Conservation (phyloP, 2,329 filamentous ascomycete genomes). For the Colletotrichum chrysophilum region DNA sequence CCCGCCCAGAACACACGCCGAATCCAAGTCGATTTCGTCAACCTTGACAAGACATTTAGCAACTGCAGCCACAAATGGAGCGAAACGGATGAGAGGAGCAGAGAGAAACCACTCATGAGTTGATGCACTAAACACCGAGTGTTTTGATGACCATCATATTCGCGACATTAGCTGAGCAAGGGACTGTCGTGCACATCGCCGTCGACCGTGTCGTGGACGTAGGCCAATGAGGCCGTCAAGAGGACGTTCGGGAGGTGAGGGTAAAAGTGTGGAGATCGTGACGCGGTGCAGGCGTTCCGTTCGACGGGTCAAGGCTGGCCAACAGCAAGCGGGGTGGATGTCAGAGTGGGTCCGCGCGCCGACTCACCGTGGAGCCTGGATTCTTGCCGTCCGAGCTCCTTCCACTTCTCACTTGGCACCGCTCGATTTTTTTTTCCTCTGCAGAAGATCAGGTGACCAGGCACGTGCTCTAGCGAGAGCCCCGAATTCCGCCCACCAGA, state of each 20-base stretch:
- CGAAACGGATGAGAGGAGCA: neutral
- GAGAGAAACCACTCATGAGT: neutral
- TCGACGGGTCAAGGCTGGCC: neutral
- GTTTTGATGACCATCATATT: neutral
- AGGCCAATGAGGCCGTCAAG: neutral
- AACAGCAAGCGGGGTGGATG: neutral
- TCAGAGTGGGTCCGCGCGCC: neutral
- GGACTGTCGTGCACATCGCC: neutral
- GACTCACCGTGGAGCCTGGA: neutral
- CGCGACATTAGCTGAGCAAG: neutral
- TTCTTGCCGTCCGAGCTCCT: conserved; percentile 4
- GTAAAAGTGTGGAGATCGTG: conserved; percentile 20
- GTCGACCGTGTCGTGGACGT: neutral
- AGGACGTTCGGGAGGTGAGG: conserved; percentile 13
- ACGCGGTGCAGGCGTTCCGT: conserved; percentile 5
- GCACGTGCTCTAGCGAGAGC: conserved; percentile 12
- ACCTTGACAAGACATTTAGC: conserved; percentile 3
- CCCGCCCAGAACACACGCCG: conserved; percentile 4
- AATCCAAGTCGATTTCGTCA: neutral
- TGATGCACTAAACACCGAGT: neutral
- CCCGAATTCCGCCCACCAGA: neutral
- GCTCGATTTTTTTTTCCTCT: neutral
- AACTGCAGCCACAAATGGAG: neutral
- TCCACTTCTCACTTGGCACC: neutral
- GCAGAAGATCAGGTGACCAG: neutral